Base-by-base conservation (phyloP, 345 rosid genomes). In the Ailanthus altissimus region DNA sequence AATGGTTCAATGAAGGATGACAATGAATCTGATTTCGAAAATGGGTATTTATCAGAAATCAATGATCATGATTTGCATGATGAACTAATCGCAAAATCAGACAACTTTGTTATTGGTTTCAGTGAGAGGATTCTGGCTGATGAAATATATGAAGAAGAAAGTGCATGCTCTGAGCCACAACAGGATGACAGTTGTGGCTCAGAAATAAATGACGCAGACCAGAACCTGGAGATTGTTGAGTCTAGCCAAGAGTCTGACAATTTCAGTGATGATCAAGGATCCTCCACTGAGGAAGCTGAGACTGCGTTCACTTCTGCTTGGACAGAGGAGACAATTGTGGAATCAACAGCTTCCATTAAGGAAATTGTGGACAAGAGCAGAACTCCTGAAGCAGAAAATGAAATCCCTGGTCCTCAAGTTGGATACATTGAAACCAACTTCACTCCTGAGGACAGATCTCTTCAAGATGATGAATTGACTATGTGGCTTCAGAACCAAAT, bases 121-220 rank as follows among this genome's bases (percentile, higher is more conserved):
- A 62, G 67, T 10, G 78, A 77, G 62, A 81, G 84, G 76, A 67
- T 75, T 76, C 79, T 47, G 57, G 70, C 51, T 40, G 85, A 68
- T 46, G 82, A 71, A 75, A 74, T 76, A 16, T 72, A 75, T 13
- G 75, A 64, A 59, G 86, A 82, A 69, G 79, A 64, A 69, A 58
- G 74, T 65, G 80, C 73, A 59, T 47, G 70, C 53, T 61, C 21
- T 46, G 81, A 60, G n/a, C 18, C 43, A 8, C 70, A 56, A 64
- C 57, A 47, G 26, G 36, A 40, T 16, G 75, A 72, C 4, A 61
- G 57, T 14, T 5, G 77, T 43, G 75, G 73, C 51, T 47, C 67
- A 38, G 81, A 79, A 67, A 21, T 50, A 42, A 79, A 77, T 46
- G 59, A 47, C 28, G 14, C 54, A 23, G 16, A 63, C 56, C 77